phyloP scores from a whole-genome alignment of 2,329 filamentous ascomycete species.

The Sphaerulina musiva region DNA sequence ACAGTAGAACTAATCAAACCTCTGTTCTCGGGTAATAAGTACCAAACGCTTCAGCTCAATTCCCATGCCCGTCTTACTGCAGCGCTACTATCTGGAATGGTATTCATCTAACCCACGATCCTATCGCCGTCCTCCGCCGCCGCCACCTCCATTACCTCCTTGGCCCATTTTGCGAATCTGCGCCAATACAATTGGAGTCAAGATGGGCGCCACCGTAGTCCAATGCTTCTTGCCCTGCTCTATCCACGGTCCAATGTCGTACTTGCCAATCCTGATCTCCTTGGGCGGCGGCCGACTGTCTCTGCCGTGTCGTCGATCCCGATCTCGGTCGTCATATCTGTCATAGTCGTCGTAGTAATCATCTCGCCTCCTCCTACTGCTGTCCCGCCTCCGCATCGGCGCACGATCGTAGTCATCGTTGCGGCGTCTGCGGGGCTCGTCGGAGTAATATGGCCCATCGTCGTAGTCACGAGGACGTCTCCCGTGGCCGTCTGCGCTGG shows the following conservation, averaged over 20 bases:
- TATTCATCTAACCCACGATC: conserved; percentile 4
- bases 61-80: background rate
- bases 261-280: conserved; percentile 31
- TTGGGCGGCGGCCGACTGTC: conserved; percentile 20
- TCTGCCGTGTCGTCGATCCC: conserved; percentile 15
- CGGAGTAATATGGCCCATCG: conserved; percentile 22
- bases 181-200: conserved; percentile 30
- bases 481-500: conserved; percentile 12
- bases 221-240: conserved; percentile 34
- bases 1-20: background rate
- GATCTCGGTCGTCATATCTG: conserved; percentile 18
- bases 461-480: conserved; percentile 19
- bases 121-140: conserved; percentile 5
- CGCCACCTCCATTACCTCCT: conserved; percentile 1
- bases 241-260: conserved; percentile 31
- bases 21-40: background rate
- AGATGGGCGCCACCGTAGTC: conserved; percentile 28
- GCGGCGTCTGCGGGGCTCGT: conserved; percentile 19
- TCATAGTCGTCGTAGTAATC: conserved; percentile 26
- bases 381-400: conserved; percentile 13
- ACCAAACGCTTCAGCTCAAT: background rate
- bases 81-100: background rate
- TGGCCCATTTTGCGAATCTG: conserved; percentile 20
- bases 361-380: conserved; percentile 19
- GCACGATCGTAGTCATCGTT: conserved; percentile 22